Evolutionary conservation across 257 asterid species (phyloP), one percentile per base, ranked within the genome.

Genomic region (Paraleonurus japonicus): DNA sequence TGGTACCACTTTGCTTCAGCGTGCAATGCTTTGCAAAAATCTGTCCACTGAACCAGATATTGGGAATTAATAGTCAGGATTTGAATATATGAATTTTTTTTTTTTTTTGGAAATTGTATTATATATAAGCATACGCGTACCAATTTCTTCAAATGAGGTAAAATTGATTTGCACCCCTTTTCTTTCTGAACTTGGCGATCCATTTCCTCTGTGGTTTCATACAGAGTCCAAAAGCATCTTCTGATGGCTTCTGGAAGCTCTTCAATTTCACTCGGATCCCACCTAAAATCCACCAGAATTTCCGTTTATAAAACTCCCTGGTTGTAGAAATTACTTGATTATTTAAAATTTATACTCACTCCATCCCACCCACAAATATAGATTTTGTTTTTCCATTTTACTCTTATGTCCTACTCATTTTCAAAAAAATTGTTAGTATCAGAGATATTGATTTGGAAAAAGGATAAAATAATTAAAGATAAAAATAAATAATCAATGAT

Each of bases 1-100:
- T 80, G 61, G 26, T 78, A 57, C 92, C 96, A 89, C 35, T 60
- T 81, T 53, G 92, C 89, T 79, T 89, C 96, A 65, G 71, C 67
- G 0, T 80, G 67, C 43, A 84, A 70, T 12, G 92, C 81, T 32
- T 82, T 81, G 68, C 90, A 85, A 39, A 86, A 85, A 33, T 75
- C 84, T 60, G 69, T 47, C 96, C 96, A 86, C 92, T 87, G 83
- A 32, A 26, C 20, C 8, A 27, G 2, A 10, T 51, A 1, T 16
- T 39, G 9, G 47, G 8, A 43, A 30, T 1, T 23, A 39, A 39
- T 15, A 4, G 6, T 43, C 1, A 13, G 51, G 4, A 15, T 43
- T 43, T 43, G 19, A 43, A 43, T 6, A 43, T 13, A 13, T 41
- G 16, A 41, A 28, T n/a, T n/a, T n/a, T n/a, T 32, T 30, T 30